These are phyloP conservation scores for Microcyclosporella mali DNA, from an alignment of 2,329 filamentous ascomycete species.

Conservation along the genomic window DNA sequence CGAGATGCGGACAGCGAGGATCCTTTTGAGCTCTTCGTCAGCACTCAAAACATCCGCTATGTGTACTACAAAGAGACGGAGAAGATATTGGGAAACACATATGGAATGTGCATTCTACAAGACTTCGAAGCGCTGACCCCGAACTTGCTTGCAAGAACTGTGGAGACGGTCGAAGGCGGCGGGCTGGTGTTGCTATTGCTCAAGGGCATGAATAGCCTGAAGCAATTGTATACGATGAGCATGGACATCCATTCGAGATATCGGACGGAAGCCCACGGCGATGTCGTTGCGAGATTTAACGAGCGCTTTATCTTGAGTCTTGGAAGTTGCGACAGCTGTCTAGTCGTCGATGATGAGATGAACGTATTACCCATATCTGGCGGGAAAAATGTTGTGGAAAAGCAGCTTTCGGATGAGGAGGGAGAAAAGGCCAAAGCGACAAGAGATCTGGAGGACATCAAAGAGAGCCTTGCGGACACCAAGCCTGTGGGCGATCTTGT, in stretches of 20 bases:
- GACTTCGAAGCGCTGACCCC: slow-evolving; percentile 97
- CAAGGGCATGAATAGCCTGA: slow-evolving; percentile 94
- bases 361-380: slow-evolving; percentile 97
- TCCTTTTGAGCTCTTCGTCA: slow-evolving; percentile 94
- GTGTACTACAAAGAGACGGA: slow-evolving; percentile 99
- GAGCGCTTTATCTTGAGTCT: slow-evolving; percentile 93
- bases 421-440: slow-evolving; percentile 64
- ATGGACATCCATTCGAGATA: slow-evolving; percentile 99
- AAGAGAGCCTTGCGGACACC: slow-evolving; percentile 77
- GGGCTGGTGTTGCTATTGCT: slow-evolving; percentile 83
- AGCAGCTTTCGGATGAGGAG: slow-evolving; percentile 72
- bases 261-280: slow-evolving; percentile 89
- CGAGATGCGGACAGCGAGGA: slow-evolving; percentile 89
- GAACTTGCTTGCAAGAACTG: slow-evolving; percentile 88
- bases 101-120: slow-evolving; percentile 96
- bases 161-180: slow-evolving; percentile 96
- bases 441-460: slow-evolving; percentile 75
- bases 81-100: slow-evolving; percentile 96
- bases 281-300: slow-evolving; percentile 94
- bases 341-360: slow-evolving; percentile 95
- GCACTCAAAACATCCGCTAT: slow-evolving; percentile 94
- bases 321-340: slow-evolving; percentile 87
- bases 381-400: slow-evolving; percentile 76
- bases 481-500: slow-evolving; percentile 81
- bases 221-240: slow-evolving; percentile 90